A percentile compares a stretch with the other conserved stretches of the same genome.
phyloP scores from a whole-genome alignment of 768 basidiomycete species.

The Tephrocybe sp. region DNA sequence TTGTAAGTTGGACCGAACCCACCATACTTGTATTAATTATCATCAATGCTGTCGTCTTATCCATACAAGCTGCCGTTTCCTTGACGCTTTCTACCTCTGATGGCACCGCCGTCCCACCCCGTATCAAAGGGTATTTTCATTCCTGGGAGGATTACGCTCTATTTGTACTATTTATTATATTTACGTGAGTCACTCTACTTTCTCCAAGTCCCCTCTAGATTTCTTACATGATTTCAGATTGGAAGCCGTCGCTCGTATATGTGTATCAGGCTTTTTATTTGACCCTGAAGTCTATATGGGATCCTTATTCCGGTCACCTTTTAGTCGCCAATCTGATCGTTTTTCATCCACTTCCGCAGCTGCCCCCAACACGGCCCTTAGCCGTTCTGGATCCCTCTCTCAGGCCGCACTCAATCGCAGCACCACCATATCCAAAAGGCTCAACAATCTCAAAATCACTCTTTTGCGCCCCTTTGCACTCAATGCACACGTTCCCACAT shows the following conservation, averaged over 20 bases:
- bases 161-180: conserved; percentile 81
- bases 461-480: conserved; percentile 58
- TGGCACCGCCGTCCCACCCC: conserved; percentile 39
- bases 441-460: conserved; percentile 45
- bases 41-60: conserved; percentile 77
- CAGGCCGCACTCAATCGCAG: conserved; percentile 43
- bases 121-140: conserved; percentile 74
- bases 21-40: conserved; percentile 81
- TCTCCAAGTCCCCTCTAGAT: neutral
- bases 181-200: conserved; percentile 62
- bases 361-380: conserved; percentile 25
- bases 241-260: conserved; percentile 86
- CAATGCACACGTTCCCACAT: conserved; percentile 26
- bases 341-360: conserved; percentile 27
- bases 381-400: conserved; percentile 23
- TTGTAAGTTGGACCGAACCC: conserved; percentile 83
- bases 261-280: conserved; percentile 85
- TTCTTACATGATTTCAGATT: conserved; percentile 45
- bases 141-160: conserved; percentile 87
- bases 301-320: conserved; percentile 43
- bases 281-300: conserved; percentile 73
- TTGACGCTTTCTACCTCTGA: conserved; percentile 51
- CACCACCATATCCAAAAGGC: conserved; percentile 43
- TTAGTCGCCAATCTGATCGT: conserved; percentile 29
- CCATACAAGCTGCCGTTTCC: conserved; percentile 72